Base-by-base conservation (phyloP, 257 asterid genomes). In the Nicotiana knightiana region DNA sequence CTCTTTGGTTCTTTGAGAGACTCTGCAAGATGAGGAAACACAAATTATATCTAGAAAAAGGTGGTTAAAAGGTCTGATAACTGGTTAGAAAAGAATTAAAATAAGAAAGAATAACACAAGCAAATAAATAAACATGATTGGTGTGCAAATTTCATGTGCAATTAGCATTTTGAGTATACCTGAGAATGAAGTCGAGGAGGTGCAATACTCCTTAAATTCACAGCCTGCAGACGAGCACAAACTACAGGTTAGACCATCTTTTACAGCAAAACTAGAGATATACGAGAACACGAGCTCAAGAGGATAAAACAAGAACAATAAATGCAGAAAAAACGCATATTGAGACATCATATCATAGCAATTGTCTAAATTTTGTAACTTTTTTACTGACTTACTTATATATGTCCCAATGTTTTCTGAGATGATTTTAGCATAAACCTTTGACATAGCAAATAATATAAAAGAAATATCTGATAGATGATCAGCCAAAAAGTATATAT, bases 1-100 rank as follows among this genome's bases (percentile, higher is more conserved):
- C 88, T 85, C 86, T 89, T 81, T 96, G 97, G 86, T 90, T 88
- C 64, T 82, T 85, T 35, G 97, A 91, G 46, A 93, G 90, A 85
- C 75, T 67, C 98, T 96, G 97, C 91, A 91, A 68, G 43, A 26
- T 81, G 76, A 21, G 81, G 53, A 85, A 75, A 73, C 32, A 15
- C 75, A 55, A 77, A 51, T 33, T 26, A 46, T 79, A 83, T 58
- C 24, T 66, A 66, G 67, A 84, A 13, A 64, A 54, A 64, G 66
- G 33, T 5, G 7, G 48, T 71, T 73, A 73, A 18, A 46, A 54
- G 53, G 79, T 48, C 61, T 26, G 8, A 68, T 68, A 39, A 21
- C 35, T 43, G 35, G 43, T 68, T 43, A 11, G 48, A 70, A 43
- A 21, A 43, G 59, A 70, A 70, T 21, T 9, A 55, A 9, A 68